These are phyloP conservation scores for Mycotypha africana DNA, from an alignment of 371 early-diverging fungal genomes.

Conservation along the genomic window DNA sequence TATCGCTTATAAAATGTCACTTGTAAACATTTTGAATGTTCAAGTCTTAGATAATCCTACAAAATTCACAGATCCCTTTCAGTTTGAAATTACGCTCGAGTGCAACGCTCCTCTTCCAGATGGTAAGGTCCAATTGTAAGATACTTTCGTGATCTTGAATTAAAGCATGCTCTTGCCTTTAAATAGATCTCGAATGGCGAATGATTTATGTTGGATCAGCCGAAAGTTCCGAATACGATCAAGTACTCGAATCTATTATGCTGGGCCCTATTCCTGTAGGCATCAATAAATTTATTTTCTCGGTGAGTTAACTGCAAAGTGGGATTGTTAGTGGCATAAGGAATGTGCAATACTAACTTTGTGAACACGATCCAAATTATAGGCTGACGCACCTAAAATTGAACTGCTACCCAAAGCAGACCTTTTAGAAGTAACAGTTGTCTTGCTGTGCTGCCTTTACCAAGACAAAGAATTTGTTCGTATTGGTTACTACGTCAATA, in stretches of 20 bases:
- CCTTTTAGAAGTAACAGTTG: conserved; percentile 83
- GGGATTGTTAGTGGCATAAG: too few species aligned
- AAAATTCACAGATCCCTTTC: conserved; percentile 72
- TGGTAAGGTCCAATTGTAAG: too few species aligned
- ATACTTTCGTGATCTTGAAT: too few species aligned
- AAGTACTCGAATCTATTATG: conserved; percentile 90
- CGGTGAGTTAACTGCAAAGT: conserved; percentile 68
- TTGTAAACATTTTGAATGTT: conserved; percentile 83
- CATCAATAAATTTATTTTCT: conserved; percentile 88
- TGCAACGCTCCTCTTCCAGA: conserved; percentile 82
- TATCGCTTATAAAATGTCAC: conserved; percentile 54
- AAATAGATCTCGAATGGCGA: conserved; percentile 92
- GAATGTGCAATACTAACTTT: too few species aligned
- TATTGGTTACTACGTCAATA: conserved; percentile 95
- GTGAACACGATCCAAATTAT: background rate
- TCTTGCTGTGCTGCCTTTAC: conserved; percentile 88
- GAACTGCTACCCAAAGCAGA: conserved; percentile 73
- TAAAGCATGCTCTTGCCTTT: too few species aligned
- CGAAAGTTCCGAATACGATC: conserved; percentile 79
- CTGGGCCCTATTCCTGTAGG: conserved; percentile 98
- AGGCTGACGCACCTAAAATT: conserved; percentile 72
- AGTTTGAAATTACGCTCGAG: conserved; percentile 96
- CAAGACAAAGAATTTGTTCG: conserved; percentile 88
- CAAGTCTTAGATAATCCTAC: conserved; percentile 82
- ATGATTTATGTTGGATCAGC: conserved; percentile 93